These are phyloP conservation scores for Amoebophrya sp. DNA, from an alignment of 169 alveolate genomes.

Conservation along the genomic window DNA sequence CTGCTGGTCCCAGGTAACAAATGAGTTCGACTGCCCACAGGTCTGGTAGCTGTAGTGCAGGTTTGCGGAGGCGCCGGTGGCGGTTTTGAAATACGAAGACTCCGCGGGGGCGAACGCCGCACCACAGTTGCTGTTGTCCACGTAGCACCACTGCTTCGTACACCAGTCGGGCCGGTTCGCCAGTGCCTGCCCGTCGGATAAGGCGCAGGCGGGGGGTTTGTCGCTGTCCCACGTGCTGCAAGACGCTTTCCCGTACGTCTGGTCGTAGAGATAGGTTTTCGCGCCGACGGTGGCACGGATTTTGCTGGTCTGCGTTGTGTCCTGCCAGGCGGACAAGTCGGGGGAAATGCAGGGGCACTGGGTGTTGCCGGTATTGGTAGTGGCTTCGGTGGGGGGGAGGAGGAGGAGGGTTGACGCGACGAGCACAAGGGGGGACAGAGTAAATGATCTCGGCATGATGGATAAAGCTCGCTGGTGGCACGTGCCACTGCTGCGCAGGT, in stretches of 20 bases:
- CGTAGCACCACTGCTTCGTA: neutral
- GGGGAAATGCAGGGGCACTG: neutral
- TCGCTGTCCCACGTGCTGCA: neutral
- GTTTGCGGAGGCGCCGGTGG: neutral
- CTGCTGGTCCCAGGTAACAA: neutral
- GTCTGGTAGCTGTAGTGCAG: neutral
- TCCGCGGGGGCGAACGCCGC: neutral
- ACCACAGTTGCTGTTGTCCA: neutral
- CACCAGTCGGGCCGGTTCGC: neutral
- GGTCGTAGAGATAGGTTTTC: neutral
- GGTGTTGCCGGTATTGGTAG: neutral
- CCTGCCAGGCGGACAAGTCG: neutral
- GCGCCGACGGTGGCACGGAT: neutral
- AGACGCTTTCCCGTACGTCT: neutral
- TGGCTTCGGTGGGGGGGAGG: neutral
- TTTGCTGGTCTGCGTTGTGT: neutral
- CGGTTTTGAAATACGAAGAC: neutral
- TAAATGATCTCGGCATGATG: no score
- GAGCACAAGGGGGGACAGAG: no score
- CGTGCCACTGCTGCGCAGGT: no score
- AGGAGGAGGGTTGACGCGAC: no score
- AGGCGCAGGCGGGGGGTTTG: neutral
- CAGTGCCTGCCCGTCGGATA: neutral
- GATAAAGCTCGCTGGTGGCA: no score
- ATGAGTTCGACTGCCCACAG: neutral